Evolutionary conservation across 116 monocot species (phyloP).

Genomic region (Dioscorea cayenensis): DNA sequence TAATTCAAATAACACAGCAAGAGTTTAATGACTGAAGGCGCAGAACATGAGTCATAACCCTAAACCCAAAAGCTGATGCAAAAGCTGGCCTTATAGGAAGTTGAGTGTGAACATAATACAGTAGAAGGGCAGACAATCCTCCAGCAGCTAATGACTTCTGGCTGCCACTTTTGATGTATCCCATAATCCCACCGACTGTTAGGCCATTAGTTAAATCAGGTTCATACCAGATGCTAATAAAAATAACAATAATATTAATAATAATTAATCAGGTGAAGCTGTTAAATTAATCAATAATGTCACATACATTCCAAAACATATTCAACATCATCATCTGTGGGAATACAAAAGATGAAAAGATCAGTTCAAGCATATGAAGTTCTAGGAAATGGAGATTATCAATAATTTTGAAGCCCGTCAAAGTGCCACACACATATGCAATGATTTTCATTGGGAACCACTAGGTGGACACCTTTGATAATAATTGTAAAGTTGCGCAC

Average conservation of each 20-base stretch:
- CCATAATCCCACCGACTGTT: constrained; percentile 84
- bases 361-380: too few relatives aligned
- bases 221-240: neutral
- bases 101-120: constrained; percentile 70
- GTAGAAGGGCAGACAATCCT: constrained; percentile 53
- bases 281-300: too few relatives aligned
- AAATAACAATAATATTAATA: neutral
- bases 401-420: too few relatives aligned
- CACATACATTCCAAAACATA: too few relatives aligned
- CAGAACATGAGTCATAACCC: neutral
- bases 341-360: too few relatives aligned
- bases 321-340: too few relatives aligned
- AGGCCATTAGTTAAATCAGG: neutral
- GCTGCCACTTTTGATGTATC: constrained; percentile 86
- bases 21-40: neutral
- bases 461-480: too few relatives aligned
- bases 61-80: constrained; percentile 67
- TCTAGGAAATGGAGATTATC: too few relatives aligned
- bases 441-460: too few relatives aligned
- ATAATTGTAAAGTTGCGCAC: too few relatives aligned
- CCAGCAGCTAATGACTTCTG: constrained; percentile 83
- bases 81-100: constrained; percentile 69
- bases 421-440: too few relatives aligned
- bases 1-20: neutral
- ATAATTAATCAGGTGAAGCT: neutral